Evolutionary conservation across 1,284 basidiomycete genomes (phyloP).

Genomic region (Malassezia cuniculi): DNA sequence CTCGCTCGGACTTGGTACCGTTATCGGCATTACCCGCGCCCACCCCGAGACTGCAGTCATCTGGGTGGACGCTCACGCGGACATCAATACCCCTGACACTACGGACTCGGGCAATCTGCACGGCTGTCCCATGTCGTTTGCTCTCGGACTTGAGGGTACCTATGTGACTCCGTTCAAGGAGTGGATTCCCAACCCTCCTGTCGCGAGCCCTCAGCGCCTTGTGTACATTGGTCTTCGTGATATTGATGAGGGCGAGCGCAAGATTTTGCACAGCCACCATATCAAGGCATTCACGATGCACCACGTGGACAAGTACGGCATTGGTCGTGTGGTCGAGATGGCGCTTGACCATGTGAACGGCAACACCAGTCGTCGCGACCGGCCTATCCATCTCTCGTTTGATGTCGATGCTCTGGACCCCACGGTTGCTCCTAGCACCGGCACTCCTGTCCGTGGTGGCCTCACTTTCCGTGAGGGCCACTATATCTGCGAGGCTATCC

Average conservation of each 20-base stretch:
- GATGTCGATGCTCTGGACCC: slow-evolving; percentile 81
- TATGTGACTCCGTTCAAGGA: slow-evolving; percentile 37
- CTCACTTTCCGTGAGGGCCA: slow-evolving; percentile 85
- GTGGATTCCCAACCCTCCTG: slow-evolving; percentile 35
- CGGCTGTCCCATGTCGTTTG: slow-evolving; percentile 94
- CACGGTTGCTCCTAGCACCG: slow-evolving; percentile 83
- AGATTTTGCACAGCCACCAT: slow-evolving; percentile 65
- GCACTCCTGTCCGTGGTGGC: slow-evolving; percentile 84
- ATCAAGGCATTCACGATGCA: slow-evolving; percentile 98
- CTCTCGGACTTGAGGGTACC: slow-evolving; percentile 48
- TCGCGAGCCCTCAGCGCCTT: slow-evolving; percentile 56
- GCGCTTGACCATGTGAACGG: slow-evolving; percentile 79
- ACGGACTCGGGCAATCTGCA: slow-evolving; percentile 85
- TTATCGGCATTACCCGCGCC: slow-evolving; percentile 46
- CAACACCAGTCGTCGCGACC: slow-evolving; percentile 50
- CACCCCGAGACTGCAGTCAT: slow-evolving; percentile 63
- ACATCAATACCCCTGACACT: slow-evolving; percentile 81
- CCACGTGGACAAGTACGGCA: slow-evolving; percentile 91
- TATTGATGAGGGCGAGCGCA: slow-evolving; percentile 78
- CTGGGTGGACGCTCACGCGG: slow-evolving; percentile 63
- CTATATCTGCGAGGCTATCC: slow-evolving; percentile 87
- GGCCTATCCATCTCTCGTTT: slow-evolving; percentile 87
- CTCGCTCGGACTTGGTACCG: slow-evolving; percentile 53
- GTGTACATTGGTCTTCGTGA: slow-evolving; percentile 95
- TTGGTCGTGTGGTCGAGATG: slow-evolving; percentile 74